Base-by-base conservation (phyloP, 2,329 filamentous ascomycete genomes). In the Diplodia seriata region DNA sequence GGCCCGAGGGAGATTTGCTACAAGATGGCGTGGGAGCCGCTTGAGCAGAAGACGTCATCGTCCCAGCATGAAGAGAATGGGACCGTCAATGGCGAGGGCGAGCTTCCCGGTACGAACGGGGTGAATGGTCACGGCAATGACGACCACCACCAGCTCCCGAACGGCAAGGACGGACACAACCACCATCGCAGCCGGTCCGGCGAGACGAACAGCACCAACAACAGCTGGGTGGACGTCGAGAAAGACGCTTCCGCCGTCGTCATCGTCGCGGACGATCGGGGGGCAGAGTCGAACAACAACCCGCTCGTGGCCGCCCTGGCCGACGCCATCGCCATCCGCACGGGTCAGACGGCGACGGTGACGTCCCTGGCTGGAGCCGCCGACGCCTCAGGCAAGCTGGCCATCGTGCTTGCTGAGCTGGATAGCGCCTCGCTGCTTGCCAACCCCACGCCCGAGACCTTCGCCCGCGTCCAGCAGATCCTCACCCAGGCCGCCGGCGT, bases 11-110 rank as follows among this genome's bases (percentile, higher is more conserved):
- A 62, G 38, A 31, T 68, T 4, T 68, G 66, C 56, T 68, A 54
- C 49, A 68, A 61, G 66, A 12, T 61, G 20, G n/a, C 43, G 18
- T 68, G 66, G 66, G 56, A 68, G 36, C 47, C 55, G 9, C 33
- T 61, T 3, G 64, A 67, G 29, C 29, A 67, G 43, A 47, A 20
- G 43, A 8, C 18, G 0, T 29, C 1, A 0, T 29, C 1, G 2
- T 23, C 31, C 7, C 54, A 40, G 18, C 3, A 26, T 26, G 54
- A 1, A n/a, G 14, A 29, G 23, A 66, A 55, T 15, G 49, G 43
- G 4, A 31, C 31, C 15, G 26, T 53, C 55, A 61, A 67, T 26
- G 47, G 54, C 5, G 26, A n/a, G 1, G 15, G 31, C 8, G 8
- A 31, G 12, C 26, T 4, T 3, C 26, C 26, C 26, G 26, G 26